These are phyloP conservation scores for Chaetomium fimeti DNA, from an alignment of 495 filamentous ascomycete genomes.

Conservation along the genomic window DNA sequence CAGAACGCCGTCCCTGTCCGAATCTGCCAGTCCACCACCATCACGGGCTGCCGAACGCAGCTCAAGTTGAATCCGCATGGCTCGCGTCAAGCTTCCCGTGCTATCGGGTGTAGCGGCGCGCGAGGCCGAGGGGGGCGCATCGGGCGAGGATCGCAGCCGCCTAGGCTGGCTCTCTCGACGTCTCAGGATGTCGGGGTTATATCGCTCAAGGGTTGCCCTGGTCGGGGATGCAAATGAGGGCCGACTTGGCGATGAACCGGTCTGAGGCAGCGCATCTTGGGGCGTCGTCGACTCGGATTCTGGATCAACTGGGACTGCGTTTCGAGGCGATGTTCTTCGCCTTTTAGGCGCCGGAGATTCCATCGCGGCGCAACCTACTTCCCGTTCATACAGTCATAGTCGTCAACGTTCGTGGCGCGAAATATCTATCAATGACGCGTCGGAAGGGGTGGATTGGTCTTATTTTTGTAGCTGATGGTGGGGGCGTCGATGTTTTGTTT, in stretches of 20 bases:
- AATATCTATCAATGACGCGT: constrained; percentile 27
- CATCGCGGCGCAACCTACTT: constrained; percentile 41
- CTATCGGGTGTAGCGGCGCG: constrained; percentile 32
- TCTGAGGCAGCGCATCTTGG: constrained; percentile 11
- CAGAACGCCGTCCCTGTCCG: constrained; percentile 41
- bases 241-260: constrained; percentile 30
- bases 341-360: constrained; percentile 60
- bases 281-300: constrained; percentile 27
- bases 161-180: constrained; percentile 42
- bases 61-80: constrained; percentile 22
- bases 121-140: constrained; percentile 29
- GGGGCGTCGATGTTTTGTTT: constrained; percentile 20
- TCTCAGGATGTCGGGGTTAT: constrained; percentile 59
- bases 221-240: constrained; percentile 67
- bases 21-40: constrained; percentile 26
- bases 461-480: constrained; percentile 8
- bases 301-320: constrained; percentile 36
- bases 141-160: constrained; percentile 35
- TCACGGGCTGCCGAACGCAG: constrained; percentile 19
- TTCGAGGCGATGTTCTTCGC: constrained; percentile 57
- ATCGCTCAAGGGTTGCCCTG: constrained; percentile 60
- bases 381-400: constrained; percentile 22
- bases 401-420: constrained; percentile 1
- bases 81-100: constrained; percentile 18
- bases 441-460: constrained; percentile 15